Evolutionary conservation across 805 yeast genomes (phyloP).

Genomic region (Nematodospora valgi): DNA sequence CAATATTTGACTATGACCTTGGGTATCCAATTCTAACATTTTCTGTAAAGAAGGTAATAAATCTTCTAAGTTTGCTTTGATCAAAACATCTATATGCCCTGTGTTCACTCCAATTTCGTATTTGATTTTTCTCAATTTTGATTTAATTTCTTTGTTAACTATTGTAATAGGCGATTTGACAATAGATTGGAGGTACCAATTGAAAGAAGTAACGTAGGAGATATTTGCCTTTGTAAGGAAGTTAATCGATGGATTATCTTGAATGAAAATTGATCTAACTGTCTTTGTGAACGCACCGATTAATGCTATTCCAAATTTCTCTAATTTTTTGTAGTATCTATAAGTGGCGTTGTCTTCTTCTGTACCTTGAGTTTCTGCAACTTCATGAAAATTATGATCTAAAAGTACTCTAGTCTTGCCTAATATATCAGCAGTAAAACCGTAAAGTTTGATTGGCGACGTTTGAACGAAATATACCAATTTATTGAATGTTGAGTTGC

Average conservation of each 20-base stretch:
- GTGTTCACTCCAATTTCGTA: constrained; percentile 21
- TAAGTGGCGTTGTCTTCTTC: constrained; percentile 18
- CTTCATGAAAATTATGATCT: constrained; percentile 3
- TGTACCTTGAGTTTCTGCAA: constrained; percentile 3
- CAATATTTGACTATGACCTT: constrained; percentile 3
- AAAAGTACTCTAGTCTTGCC: constrained; percentile 2
- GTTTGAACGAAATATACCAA: constrained; percentile 32
- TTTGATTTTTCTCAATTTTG: constrained; percentile 18
- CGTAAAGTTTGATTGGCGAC: constrained; percentile 24
- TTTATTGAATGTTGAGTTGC: constrained; percentile 22
- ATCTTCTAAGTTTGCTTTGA: constrained; percentile 13
- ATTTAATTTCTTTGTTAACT: constrained; percentile 25
- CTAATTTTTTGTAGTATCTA: constrained; percentile 7
- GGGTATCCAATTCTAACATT: not conserved
- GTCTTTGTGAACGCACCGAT: constrained; percentile 7
- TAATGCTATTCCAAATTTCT: constrained; percentile 8
- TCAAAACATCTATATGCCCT: constrained; percentile 20
- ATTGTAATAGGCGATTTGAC: constrained; percentile 17
- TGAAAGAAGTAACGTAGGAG: not conserved
- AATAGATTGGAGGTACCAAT: constrained; percentile 8
- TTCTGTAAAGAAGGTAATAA: not conserved
- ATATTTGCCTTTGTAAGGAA: constrained; percentile 9
- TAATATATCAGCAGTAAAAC: constrained; percentile 11
- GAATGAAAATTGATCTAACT: constrained; percentile 9
- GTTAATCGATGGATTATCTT: constrained; percentile 15